Conservation (phyloP, 306 rosid genomes). For the Prunus campanulata region DNA sequence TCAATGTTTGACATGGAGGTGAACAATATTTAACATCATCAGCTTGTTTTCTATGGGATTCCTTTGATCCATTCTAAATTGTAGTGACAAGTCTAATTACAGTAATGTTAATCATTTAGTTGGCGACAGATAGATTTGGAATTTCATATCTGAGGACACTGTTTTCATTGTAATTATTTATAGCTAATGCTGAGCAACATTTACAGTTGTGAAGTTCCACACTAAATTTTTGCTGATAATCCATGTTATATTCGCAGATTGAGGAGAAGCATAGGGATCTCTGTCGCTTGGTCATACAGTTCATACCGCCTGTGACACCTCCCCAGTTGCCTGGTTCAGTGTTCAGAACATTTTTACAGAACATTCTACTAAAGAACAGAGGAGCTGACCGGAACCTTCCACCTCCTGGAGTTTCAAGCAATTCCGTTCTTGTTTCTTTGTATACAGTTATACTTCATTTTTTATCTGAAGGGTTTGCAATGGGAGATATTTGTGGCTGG, state of each 20-base stretch:
- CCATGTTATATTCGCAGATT: slow-evolving; percentile 47
- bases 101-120: no score
- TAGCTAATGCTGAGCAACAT: slow-evolving; percentile 9
- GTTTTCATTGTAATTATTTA: not conserved
- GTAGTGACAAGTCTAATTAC: no score
- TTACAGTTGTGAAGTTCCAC: slow-evolving; percentile 9
- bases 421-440: slow-evolving; percentile 82
- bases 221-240: slow-evolving; percentile 13
- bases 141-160: no score
- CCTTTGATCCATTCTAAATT: not conserved
- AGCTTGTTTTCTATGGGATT: not conserved
- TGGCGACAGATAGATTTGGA: no score
- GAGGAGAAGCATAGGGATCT: slow-evolving; percentile 99
- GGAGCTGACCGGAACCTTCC: slow-evolving; percentile 79
- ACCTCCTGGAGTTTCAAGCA: slow-evolving; percentile 87
- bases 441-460: slow-evolving; percentile 87
- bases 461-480: slow-evolving; percentile 91
- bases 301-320: slow-evolving; percentile 78
- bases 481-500: slow-evolving; percentile 73
- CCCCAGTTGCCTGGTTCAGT: slow-evolving; percentile 92
- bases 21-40: not conserved
- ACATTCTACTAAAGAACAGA: slow-evolving; percentile 76
- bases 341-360: slow-evolving; percentile 77
- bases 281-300: slow-evolving; percentile 86
- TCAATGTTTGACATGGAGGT: not conserved